Evolutionary conservation across 1,139 yeast genomes (phyloP).

Genomic region (Candida glucosophila): DNA sequence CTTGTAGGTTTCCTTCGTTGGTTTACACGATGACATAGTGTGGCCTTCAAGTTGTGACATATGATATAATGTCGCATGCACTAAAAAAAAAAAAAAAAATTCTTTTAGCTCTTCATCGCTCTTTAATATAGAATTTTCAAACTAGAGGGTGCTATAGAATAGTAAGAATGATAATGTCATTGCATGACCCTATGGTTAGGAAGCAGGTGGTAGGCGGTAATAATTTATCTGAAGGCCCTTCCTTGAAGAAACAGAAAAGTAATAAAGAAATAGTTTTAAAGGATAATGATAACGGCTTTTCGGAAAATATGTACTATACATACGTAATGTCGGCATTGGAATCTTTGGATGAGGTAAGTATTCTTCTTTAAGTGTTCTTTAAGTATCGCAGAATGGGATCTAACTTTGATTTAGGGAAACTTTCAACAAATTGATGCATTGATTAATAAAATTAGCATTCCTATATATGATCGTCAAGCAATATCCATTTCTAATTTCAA

Average conservation of each 20-base stretch:
- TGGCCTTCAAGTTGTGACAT: too few relatives aligned
- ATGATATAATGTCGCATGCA: too few relatives aligned
- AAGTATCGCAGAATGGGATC: slow-evolving; percentile 6
- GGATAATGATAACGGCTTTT: slow-evolving; percentile 15
- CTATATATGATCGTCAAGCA: slow-evolving; percentile 24
- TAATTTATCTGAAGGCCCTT: slow-evolving; percentile 4
- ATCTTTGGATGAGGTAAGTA: slow-evolving; percentile 54
- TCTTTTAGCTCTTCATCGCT: slow-evolving; percentile 2
- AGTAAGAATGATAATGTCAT: slow-evolving; percentile 18
- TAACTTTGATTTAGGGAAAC: slow-evolving; percentile 24
- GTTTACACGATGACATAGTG: too few relatives aligned
- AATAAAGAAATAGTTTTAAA: slow-evolving; percentile 3
- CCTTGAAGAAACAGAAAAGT: slow-evolving; percentile 7
- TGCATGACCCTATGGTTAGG: slow-evolving; percentile 21
- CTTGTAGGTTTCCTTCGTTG: too few relatives aligned
- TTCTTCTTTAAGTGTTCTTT: slow-evolving; percentile 5
- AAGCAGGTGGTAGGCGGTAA: slow-evolving; percentile 12
- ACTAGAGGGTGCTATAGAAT: too few relatives aligned
- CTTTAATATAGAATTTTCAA: slow-evolving; percentile 1
- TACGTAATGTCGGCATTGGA: slow-evolving; percentile 64
- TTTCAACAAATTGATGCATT: slow-evolving; percentile 26
- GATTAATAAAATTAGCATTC: slow-evolving; percentile 28
- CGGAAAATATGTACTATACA: slow-evolving; percentile 53
- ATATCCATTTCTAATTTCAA: slow-evolving; percentile 26
- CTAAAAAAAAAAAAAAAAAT: slow-evolving; percentile 1